Percentiles rank a stretch among this genome's conserved stretches.
Evolutionary conservation across 179 eudicot genomes (phyloP).

Genomic region (Silene noctiflora): DNA sequence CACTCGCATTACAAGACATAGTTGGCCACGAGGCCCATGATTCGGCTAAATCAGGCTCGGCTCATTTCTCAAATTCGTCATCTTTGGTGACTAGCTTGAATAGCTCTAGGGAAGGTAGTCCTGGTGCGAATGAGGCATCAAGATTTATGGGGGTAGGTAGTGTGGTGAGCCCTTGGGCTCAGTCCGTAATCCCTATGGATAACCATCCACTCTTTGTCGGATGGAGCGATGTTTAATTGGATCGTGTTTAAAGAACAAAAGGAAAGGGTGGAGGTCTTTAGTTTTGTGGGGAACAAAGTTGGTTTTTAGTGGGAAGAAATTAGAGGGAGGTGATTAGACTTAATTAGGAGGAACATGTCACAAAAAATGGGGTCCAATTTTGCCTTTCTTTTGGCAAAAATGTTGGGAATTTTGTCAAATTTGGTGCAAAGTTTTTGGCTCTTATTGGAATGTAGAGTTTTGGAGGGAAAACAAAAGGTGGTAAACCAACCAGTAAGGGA

Average conservation of each 20-base stretch:
- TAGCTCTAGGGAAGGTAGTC: constrained; percentile 76
- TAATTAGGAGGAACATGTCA: constrained; percentile 17
- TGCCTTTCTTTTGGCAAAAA: constrained; percentile 24
- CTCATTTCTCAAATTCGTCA: constrained; percentile 48
- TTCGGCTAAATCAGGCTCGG: constrained; percentile 27
- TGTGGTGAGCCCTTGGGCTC: constrained; percentile 42
- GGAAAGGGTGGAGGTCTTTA: constrained; percentile 13
- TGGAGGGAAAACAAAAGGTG: constrained; percentile 22
- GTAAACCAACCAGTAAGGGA: not conserved
- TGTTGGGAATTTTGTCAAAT: constrained; percentile 30
- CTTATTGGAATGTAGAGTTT: constrained; percentile 21
- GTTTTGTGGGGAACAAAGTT: constrained; percentile 32
- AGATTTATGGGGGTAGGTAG: constrained; percentile 13
- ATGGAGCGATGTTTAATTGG: constrained; percentile 48
- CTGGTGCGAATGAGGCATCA: constrained; percentile 38
- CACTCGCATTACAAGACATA: constrained; percentile 41
- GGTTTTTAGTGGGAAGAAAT: constrained; percentile 33
- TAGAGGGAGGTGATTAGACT: constrained; percentile 26
- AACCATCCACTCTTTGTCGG: constrained; percentile 70
- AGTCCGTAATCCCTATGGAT: constrained; percentile 43
- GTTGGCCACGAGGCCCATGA: constrained; percentile 31
- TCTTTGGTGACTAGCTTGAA: constrained; percentile 66
- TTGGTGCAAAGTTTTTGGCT: constrained; percentile 31
- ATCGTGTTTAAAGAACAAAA: constrained; percentile 12
- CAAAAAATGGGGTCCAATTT: constrained; percentile 19